A percentile compares a stretch with the other conserved stretches of the same genome.
These are phyloP conservation scores for Boletus pseudopeckii DNA, from an alignment of 768 basidiomycete genomes.

Conservation along the genomic window DNA sequence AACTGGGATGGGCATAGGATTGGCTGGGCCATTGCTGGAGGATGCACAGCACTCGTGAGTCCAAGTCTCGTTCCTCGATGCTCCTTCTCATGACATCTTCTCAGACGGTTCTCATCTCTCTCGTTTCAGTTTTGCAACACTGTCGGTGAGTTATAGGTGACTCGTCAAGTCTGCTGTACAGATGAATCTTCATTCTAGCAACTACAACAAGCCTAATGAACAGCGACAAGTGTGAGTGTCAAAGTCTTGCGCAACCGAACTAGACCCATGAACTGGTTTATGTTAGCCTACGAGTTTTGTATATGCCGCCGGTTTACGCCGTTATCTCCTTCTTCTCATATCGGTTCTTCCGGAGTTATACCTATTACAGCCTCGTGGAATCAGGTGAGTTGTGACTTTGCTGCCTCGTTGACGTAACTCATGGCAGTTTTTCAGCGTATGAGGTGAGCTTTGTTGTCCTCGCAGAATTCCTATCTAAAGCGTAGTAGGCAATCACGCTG, in stretches of 20 bases:
- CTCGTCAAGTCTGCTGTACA: not conserved
- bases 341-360: conserved; percentile 77
- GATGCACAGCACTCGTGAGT: conserved; percentile 54
- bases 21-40: conserved; percentile 72
- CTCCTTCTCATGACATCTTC: not conserved
- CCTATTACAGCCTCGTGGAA: conserved; percentile 54
- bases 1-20: conserved; percentile 64
- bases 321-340: conserved; percentile 85
- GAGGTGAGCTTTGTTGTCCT: conserved; percentile 44
- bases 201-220: conserved; percentile 66
- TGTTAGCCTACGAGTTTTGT: conserved; percentile 68
- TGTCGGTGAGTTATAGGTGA: conserved; percentile 48
- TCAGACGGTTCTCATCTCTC: conserved; percentile 61
- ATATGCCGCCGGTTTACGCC: conserved; percentile 81
- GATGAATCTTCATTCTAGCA: conserved; percentile 40
- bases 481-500: conserved; percentile 65
- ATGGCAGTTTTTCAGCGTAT: conserved; percentile 45
- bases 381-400: conserved; percentile 36
- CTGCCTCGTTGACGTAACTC: conserved; percentile 26
- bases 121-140: conserved; percentile 54
- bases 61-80: not conserved
- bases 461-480: conserved; percentile 15
- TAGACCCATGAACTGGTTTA: not conserved
- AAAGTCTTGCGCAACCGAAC: not conserved
- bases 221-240: conserved; percentile 74